A percentile compares a stretch with the other conserved stretches of the same genome.
These are phyloP conservation scores for Calonectria pauciramosa DNA, from an alignment of 2,329 filamentous ascomycete species.

Conservation along the genomic window DNA sequence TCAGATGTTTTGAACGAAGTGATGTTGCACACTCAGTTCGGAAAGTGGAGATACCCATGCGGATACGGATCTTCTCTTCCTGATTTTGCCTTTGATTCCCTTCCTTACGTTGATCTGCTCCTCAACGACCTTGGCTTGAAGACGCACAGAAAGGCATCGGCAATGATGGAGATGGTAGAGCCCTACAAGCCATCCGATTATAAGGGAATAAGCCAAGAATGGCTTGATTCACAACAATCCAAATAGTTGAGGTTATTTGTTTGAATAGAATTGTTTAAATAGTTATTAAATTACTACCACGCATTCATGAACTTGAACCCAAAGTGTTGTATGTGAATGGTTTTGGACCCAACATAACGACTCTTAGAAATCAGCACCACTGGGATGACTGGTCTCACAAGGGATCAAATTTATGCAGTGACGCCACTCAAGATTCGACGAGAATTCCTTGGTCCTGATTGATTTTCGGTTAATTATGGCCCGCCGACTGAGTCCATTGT, in stretches of 20 bases:
- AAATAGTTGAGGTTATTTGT: neutral
- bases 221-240: constrained; percentile 14
- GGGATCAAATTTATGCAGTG: neutral
- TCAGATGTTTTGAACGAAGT: constrained; percentile 63
- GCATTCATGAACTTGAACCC: neutral
- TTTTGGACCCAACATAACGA: neutral
- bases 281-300: neutral
- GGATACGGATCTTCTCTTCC: constrained; percentile 73
- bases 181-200: constrained; percentile 37
- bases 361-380: neutral
- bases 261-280: neutral
- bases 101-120: constrained; percentile 69
- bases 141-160: constrained; percentile 20
- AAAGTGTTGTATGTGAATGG: neutral
- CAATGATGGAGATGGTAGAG: constrained; percentile 16
- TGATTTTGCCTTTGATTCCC: constrained; percentile 82
- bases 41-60: constrained; percentile 74
- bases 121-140: constrained; percentile 74
- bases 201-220: constrained; percentile 38
- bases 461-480: neutral
- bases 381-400: neutral
- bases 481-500: too few relatives aligned
- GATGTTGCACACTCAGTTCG: constrained; percentile 75
- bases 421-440: neutral
- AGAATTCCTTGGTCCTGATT: neutral